Base-by-base conservation (phyloP, 2,329 filamentous ascomycete species). In the Sclerotiophoma versabilis region DNA sequence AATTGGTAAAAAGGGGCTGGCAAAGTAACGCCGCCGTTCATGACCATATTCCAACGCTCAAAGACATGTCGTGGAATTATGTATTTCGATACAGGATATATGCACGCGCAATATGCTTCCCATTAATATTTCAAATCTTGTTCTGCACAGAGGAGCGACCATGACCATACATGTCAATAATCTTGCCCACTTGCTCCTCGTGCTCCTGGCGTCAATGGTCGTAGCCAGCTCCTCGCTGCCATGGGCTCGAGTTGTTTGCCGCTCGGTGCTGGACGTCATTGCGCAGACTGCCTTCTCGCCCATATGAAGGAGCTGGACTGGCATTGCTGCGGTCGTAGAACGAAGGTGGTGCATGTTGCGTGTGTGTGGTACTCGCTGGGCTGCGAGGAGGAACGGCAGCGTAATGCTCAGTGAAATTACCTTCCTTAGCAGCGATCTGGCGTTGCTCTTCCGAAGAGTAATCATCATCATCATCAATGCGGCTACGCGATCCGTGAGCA, bases 391-490 rank as follows among this genome's bases (percentile, higher is more conserved):
- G 73, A 33, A 78, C 72, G 36, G 73, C 57, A 60, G 68, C 70
- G 57, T 74, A 75, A 59, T 73, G 73, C 73, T 69, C 76, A 60
- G 81, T 79, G 66, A 72, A 72, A 19, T 54, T 63, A 27, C 63
- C 70, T 51, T 75, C 71, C 57, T 75, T 74, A 34, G 62, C 58
- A 20, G 68, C 67, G 42, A 72, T 27, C 30, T 72, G 65, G 29
- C 66, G 68, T 11, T 64, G 58, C 38, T 66, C 63, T 23, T 75
- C 70, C 30, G 81, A 83, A 4, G 85, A 87, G 74, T 87, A 85
- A 38, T 87, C 85, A 38, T 85, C 85, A 53, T 92, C 90, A 53
- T 92, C 89, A 54, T 92, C 87, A 48, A 91, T 83, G 60, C 87
- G 86, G 23, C 86, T 79, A 26, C 79, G 80, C 8, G 65, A 68